Percentiles rank a stretch among this genome's conserved stretches.
These are phyloP conservation scores for Eremothecium coryli DNA, from an alignment of 1,139 yeast species.

Conservation along the genomic window DNA sequence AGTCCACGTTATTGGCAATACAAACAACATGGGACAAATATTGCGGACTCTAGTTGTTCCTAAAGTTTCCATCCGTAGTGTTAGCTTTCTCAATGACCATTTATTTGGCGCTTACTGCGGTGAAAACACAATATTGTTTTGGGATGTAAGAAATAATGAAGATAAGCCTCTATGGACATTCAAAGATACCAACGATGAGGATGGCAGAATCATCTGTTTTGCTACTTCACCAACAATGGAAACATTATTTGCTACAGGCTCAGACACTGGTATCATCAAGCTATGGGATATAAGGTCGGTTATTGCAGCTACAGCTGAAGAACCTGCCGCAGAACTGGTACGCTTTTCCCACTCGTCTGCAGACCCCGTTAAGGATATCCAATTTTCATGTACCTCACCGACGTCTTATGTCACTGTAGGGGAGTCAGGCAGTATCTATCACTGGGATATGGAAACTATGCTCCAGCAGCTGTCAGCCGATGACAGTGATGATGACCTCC, in stretches of 20 bases:
- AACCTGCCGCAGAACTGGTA: constrained; percentile 24
- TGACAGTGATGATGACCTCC: constrained; percentile 14
- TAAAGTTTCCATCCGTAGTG: constrained; percentile 25
- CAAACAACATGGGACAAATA: constrained; percentile 25
- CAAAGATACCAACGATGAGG: too few relatives aligned
- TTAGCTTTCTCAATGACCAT: constrained; percentile 27
- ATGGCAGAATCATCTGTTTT: constrained; percentile 24
- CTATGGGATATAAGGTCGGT: constrained; percentile 31
- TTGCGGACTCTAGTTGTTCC: constrained; percentile 23
- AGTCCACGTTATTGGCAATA: constrained; percentile 26
- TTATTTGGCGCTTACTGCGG: constrained; percentile 28
- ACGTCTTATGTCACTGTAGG: constrained; percentile 28
- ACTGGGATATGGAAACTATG: constrained; percentile 28
- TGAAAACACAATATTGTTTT: constrained; percentile 26
- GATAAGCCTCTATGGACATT: too few relatives aligned
- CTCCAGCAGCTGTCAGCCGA: constrained; percentile 22
- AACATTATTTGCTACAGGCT: constrained; percentile 27
- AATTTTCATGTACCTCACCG: constrained; percentile 24
- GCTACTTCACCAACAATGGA: constrained; percentile 21
- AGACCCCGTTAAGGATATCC: constrained; percentile 27
- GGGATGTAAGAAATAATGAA: constrained; percentile 27
- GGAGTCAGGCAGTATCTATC: constrained; percentile 28
- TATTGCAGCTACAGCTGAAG: constrained; percentile 22
- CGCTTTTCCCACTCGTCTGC: constrained; percentile 26
- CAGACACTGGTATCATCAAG: constrained; percentile 27